These are phyloP conservation scores for Stagonosporopsis tanaceti DNA, from an alignment of 2,329 filamentous ascomycete species.

Conservation along the genomic window DNA sequence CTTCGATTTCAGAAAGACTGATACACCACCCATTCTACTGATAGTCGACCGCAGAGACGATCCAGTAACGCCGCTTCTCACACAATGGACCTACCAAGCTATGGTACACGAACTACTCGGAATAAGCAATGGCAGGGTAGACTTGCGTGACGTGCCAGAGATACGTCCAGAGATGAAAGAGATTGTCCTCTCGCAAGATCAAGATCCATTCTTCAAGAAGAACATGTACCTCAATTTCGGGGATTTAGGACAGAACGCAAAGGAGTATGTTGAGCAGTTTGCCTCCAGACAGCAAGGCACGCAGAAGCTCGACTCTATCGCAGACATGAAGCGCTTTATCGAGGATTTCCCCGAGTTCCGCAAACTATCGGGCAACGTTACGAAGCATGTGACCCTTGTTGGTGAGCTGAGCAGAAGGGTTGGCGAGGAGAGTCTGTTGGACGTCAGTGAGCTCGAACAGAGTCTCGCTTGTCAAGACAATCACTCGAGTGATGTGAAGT, in stretches of 20 bases:
- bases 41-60: slow-evolving; percentile 92
- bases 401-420: slow-evolving; percentile 91
- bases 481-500: slow-evolving; percentile 90
- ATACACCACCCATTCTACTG: slow-evolving; percentile 91
- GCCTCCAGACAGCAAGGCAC: slow-evolving; percentile 97
- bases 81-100: slow-evolving; percentile 99
- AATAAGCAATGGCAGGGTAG: slow-evolving; percentile 93
- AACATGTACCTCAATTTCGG: slow-evolving; percentile 99
- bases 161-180: slow-evolving; percentile 88
- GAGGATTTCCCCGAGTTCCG: slow-evolving; percentile 99
- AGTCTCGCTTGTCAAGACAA: slow-evolving; percentile 97
- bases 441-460: slow-evolving; percentile 96
- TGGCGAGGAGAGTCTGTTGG: slow-evolving; percentile 84
- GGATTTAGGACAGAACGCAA: slow-evolving; percentile 93
- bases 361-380: slow-evolving; percentile 96
- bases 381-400: slow-evolving; percentile 96
- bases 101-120: slow-evolving; percentile 98
- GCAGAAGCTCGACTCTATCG: slow-evolving; percentile 94
- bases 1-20: slow-evolving; percentile 94
- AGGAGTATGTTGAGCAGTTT: slow-evolving; percentile 98
- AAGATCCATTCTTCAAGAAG: slow-evolving; percentile 98
- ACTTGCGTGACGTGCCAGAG: slow-evolving; percentile 83
- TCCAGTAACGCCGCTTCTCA: slow-evolving; percentile 90
- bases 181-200: slow-evolving; percentile 93
- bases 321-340: slow-evolving; percentile 99